Evolutionary conservation across 176 grass and related monocot genomes (phyloP), one percentile per base, ranked within the genome.

Genomic region (Tillandsia fasciculata): DNA sequence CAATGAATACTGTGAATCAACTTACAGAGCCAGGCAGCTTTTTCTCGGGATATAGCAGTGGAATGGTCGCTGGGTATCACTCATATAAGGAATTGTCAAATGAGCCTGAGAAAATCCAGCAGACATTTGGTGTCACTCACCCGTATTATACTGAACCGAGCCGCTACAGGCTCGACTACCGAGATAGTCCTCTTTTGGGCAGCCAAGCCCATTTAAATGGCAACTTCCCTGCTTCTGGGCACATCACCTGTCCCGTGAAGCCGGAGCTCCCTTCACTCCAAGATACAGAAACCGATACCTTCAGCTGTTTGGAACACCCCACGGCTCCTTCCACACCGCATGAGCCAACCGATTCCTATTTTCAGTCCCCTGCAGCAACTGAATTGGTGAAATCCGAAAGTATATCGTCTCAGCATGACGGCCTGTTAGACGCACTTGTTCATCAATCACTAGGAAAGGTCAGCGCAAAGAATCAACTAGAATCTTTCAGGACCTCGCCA

Each of bases 261-360:
- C 63, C 63, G 11, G 89, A 88, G 89, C 85, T 80, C 79, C 85
- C 85, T 91, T 91, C 82, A 88, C 0, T 91, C 89, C 89, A 91
- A 91, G 22, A 11, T 85, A 10, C 50, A 64, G 70, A 49, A 59
- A 78, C 48, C 69, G 82, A 59, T 69, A 2, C 11, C 53, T 65
- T 64, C 53, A 56, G 9, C 64, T 79, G 26, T 52, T 26, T 27
- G 67, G 14, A 51, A 1, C 14, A 12, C 8, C 53, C 69, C 54
- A 29, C 53, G 1, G 51, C 47, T 71, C 57, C 76, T 72, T 2
- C 22, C 15, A 18, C 15, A 61, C 64, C 64, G 66, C 6, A 56
- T 59, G 76, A 82, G 13, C 72, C 18, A 26, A n/a, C 23, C 63
- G 58, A 81, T 50, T 58, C 22, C 8, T 53, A 28, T 50, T 56